Conservation (phyloP, 768 basidiomycete species). For the Leucocoprinus leucothites region DNA sequence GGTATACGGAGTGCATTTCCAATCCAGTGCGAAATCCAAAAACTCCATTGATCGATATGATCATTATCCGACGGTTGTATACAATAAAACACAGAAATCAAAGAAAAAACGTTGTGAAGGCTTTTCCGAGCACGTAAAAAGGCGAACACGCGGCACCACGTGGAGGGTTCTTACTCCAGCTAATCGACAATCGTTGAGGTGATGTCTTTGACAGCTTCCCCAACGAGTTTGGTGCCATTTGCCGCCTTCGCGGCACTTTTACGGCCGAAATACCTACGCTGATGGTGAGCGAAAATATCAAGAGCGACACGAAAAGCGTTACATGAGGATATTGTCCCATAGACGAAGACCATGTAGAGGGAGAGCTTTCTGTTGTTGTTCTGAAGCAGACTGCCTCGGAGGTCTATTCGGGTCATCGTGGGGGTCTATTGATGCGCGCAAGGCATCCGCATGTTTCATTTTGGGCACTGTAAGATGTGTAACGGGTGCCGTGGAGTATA, state of each 20-base stretch:
- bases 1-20: too few species aligned
- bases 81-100: neutral
- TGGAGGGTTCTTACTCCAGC: neutral
- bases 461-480: constrained; percentile 53
- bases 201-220: neutral
- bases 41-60: too few species aligned
- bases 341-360: constrained; percentile 48
- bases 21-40: too few species aligned
- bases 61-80: too few species aligned
- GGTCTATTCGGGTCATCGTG: constrained; percentile 44
- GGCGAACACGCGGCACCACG: neutral
- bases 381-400: constrained; percentile 54
- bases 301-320: constrained; percentile 36
- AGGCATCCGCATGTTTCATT: constrained; percentile 38
- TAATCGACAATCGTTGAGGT: neutral
- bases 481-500: constrained; percentile 52
- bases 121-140: constrained; percentile 1
- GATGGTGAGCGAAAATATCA: too few species aligned
- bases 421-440: constrained; percentile 48
- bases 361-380: constrained; percentile 40
- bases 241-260: constrained; percentile 37
- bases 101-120: neutral
- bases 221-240: constrained; percentile 24
- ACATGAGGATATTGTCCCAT: too few species aligned
- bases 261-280: constrained; percentile 42